These are phyloP conservation scores for Aspergillus neoniger DNA, from an alignment of 2,329 filamentous ascomycete species.

Conservation along the genomic window DNA sequence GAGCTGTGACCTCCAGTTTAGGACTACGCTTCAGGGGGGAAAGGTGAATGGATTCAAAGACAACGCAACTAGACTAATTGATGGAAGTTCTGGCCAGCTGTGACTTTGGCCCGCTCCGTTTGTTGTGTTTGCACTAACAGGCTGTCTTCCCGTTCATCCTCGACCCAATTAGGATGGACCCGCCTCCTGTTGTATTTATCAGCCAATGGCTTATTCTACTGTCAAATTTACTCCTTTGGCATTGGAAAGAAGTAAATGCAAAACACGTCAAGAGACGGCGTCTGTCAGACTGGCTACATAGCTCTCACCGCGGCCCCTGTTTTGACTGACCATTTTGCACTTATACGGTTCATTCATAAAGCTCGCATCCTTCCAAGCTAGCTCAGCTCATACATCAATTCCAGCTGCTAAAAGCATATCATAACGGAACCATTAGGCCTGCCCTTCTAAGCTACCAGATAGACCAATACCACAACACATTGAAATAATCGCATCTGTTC, in stretches of 20 bases:
- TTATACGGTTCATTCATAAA: conserved; percentile 1
- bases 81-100: conserved; percentile 36
- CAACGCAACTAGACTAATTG: conserved; percentile 18
- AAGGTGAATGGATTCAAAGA: conserved; percentile 11
- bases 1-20: conserved; percentile 17
- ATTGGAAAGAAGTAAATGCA: no score
- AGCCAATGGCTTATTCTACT: neutral
- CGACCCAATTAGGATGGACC: no score
- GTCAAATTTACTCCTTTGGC: no score
- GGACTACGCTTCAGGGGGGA: conserved; percentile 14
- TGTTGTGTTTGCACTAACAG: conserved; percentile 35
- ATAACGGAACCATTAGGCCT: neutral
- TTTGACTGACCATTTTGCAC: no score
- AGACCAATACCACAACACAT: neutral
- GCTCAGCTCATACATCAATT: conserved; percentile 5
- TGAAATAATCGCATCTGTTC: neutral
- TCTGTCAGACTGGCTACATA: neutral
- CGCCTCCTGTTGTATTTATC: no score
- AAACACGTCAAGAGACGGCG: no score
- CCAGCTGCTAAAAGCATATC: neutral
- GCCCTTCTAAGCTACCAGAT: conserved; percentile 7
- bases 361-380: conserved; percentile 1
- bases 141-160: no score
- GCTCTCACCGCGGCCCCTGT: neutral
- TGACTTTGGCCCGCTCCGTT: conserved; percentile 31